Evolutionary conservation across 331 rosid species (phyloP).

Genomic region (Acacia concinna): DNA sequence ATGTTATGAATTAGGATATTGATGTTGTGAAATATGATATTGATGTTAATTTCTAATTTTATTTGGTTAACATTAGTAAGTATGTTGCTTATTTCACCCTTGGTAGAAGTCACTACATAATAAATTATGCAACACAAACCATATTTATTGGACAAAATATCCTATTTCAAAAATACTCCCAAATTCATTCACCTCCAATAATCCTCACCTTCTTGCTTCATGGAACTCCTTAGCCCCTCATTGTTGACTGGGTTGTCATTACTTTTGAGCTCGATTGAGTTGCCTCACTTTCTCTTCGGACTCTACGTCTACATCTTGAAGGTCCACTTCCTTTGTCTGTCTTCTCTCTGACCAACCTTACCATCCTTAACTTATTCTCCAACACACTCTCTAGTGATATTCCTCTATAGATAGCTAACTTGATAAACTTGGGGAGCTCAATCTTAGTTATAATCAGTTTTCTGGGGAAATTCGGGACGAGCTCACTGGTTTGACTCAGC

Average conservation of each 20-base stretch:
- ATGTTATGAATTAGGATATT: no score
- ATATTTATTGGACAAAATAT: no score
- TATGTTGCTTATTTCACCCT: no score
- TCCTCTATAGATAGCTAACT: slow-evolving; percentile 42
- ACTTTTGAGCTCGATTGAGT: slow-evolving; percentile 71
- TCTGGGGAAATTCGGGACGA: slow-evolving; percentile 47
- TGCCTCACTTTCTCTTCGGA: slow-evolving; percentile 57
- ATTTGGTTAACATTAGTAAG: no score
- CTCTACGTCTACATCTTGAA: slow-evolving; percentile 40
- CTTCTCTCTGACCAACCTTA: slow-evolving; percentile 50
- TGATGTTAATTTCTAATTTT: no score
- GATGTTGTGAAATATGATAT: no score
- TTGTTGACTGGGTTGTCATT: slow-evolving; percentile 82
- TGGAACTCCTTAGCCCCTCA: slow-evolving; percentile 59
- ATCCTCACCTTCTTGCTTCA: slow-evolving; percentile 44
- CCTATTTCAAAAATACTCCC: no score
- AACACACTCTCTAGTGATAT: slow-evolving; percentile 61
- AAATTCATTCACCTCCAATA: no score
- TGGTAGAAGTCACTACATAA: no score
- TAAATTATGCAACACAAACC: no score
- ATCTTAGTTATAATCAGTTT: slow-evolving; percentile 41
- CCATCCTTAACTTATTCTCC: slow-evolving; percentile 62
- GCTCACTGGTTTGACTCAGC: slow-evolving; percentile 39
- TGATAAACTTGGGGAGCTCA: slow-evolving; percentile 39
- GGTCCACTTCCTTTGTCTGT: slow-evolving; percentile 55